phyloP scores from a whole-genome alignment of 495 filamentous ascomycete genomes.

The Glarea lozoyensis region DNA sequence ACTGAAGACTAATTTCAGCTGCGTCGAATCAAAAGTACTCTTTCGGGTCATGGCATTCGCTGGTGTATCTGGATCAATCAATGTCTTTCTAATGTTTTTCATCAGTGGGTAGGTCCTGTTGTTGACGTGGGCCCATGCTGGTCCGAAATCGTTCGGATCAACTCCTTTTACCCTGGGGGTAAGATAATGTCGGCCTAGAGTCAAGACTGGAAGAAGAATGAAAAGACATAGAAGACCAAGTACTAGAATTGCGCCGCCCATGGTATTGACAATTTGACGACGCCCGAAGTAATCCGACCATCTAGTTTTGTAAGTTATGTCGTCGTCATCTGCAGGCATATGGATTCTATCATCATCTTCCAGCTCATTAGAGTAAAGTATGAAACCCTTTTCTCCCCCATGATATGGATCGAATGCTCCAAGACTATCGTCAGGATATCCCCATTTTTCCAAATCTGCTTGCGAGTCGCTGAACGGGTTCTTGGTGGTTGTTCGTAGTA shows the following conservation, averaged over 20 bases:
- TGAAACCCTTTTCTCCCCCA: slow-evolving; percentile 26
- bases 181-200: slow-evolving; percentile 23
- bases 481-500: slow-evolving; percentile 18
- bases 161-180: slow-evolving; percentile 11
- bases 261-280: slow-evolving; percentile 27
- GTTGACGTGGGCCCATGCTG: slow-evolving; percentile 28
- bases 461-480: slow-evolving; percentile 18
- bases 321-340: slow-evolving; percentile 37
- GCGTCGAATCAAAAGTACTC: slow-evolving; percentile 44
- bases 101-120: slow-evolving; percentile 35
- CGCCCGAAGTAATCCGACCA: slow-evolving; percentile 30
- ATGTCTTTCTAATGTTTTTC: slow-evolving; percentile 47
- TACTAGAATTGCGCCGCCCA: slow-evolving; percentile 33
- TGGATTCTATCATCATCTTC: slow-evolving; percentile 42
- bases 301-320: slow-evolving; percentile 29
- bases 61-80: slow-evolving; percentile 72
- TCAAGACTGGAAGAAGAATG: slow-evolving; percentile 35
- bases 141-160: background rate
- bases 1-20: slow-evolving; percentile 57
- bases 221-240: slow-evolving; percentile 35
- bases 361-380: slow-evolving; percentile 31
- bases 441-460: slow-evolving; percentile 21
- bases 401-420: slow-evolving; percentile 24
- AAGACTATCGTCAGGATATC: slow-evolving; percentile 33
- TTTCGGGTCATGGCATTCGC: slow-evolving; percentile 46